A percentile compares a stretch with the other conserved stretches of the same genome.
phyloP scores from a whole-genome alignment of 768 basidiomycete genomes.

The Coprinopsis cinerea region DNA sequence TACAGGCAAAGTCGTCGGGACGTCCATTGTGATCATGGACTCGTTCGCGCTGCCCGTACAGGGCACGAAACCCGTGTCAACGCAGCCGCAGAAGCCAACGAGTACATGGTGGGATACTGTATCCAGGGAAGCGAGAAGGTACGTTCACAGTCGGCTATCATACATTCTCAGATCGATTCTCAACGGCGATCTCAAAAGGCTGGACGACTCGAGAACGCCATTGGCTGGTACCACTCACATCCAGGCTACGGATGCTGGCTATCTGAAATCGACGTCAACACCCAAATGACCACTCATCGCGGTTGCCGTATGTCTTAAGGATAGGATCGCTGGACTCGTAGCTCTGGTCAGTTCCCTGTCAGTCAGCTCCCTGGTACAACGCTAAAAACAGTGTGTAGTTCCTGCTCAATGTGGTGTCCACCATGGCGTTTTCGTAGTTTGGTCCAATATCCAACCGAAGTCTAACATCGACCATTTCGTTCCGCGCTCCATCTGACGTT shows the following conservation, averaged over 20 bases:
- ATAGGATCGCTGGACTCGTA: no score
- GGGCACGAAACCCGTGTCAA: slow-evolving; percentile 99
- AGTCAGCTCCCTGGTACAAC: no score
- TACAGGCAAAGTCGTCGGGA: slow-evolving; percentile 93
- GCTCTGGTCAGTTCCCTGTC: no score
- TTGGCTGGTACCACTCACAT: slow-evolving; percentile 99
- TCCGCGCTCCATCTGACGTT: no score
- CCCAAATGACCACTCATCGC: slow-evolving; percentile 95
- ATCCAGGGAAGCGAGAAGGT: slow-evolving; percentile 78
- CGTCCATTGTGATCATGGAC: slow-evolving; percentile 83
- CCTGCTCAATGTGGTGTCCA: no score
- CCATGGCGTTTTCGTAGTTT: no score
- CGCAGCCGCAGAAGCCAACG: slow-evolving; percentile 90
- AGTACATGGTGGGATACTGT: slow-evolving; percentile 98
- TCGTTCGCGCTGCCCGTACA: slow-evolving; percentile 96
- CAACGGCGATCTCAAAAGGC: slow-evolving; percentile 40
- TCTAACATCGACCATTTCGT: no score
- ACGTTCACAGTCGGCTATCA: no score
- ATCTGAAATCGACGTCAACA: slow-evolving; percentile 97
- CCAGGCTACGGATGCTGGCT: slow-evolving; percentile 99
- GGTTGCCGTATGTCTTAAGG: slow-evolving; percentile 61
- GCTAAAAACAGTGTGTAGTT: no score
- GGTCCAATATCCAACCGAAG: no score
- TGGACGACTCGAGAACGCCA: slow-evolving; percentile 76
- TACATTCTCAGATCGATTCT: background rate